phyloP scores from a whole-genome alignment of 805 yeast genomes.

The Torulaspora quercuum region DNA sequence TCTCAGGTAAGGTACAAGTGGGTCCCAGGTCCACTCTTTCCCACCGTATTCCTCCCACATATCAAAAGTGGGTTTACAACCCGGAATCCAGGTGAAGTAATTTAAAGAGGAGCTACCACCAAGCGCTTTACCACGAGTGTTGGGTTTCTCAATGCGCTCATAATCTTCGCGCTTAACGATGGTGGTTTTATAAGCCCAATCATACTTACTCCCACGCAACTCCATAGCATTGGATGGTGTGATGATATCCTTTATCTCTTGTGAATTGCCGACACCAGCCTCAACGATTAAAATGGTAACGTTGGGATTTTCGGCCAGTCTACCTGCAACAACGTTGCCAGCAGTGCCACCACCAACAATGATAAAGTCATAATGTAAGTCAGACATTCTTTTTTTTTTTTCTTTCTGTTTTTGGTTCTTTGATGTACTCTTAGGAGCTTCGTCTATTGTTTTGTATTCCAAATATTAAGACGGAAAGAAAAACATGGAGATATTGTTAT shows the following conservation, averaged over 20 bases:
- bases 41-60: slow-evolving; percentile 33
- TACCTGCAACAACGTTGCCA: slow-evolving; percentile 34
- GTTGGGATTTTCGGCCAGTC: slow-evolving; percentile 35
- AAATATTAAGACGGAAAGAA: too few relatives aligned
- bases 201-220: slow-evolving; percentile 31
- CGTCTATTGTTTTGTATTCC: too few relatives aligned
- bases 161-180: slow-evolving; percentile 32
- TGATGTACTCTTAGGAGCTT: too few relatives aligned
- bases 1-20: slow-evolving; percentile 29
- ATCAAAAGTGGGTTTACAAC: slow-evolving; percentile 32
- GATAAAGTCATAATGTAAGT: slow-evolving; percentile 17
- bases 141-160: slow-evolving; percentile 31
- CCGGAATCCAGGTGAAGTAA: slow-evolving; percentile 34
- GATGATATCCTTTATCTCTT: slow-evolving; percentile 23
- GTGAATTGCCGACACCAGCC: slow-evolving; percentile 33
- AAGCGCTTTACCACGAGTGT: slow-evolving; percentile 36
- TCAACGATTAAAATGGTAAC: slow-evolving; percentile 30
- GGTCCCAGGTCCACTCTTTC: slow-evolving; percentile 33
- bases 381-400: slow-evolving; percentile 8
- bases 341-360: slow-evolving; percentile 31
- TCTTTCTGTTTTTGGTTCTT: too few relatives aligned
- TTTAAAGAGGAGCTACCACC: slow-evolving; percentile 37
- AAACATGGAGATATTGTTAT: too few relatives aligned
- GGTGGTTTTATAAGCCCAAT: slow-evolving; percentile 35
- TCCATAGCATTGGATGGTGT: slow-evolving; percentile 31